A percentile compares a stretch with the other conserved stretches of the same genome.
phyloP scores from a whole-genome alignment of 352 stramenopile species.

The Elongisporangium prolatum region DNA sequence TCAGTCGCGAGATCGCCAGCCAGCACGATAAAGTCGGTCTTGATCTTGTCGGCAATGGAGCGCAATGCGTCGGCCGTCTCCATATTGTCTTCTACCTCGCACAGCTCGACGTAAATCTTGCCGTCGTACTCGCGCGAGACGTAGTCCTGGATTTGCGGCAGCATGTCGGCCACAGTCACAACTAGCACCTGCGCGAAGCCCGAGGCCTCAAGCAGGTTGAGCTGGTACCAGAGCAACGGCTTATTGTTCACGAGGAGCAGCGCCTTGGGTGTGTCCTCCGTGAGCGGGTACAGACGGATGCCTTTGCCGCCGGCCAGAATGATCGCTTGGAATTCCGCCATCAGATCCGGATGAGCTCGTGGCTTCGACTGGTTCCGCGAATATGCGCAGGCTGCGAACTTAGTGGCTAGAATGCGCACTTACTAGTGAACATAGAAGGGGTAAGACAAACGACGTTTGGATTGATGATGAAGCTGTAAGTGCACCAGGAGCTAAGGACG shows the following conservation, averaged over 20 bases:
- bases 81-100: slow-evolving; percentile 62
- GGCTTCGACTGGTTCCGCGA: background rate
- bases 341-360: slow-evolving; percentile 9
- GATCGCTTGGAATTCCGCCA: slow-evolving; percentile 84
- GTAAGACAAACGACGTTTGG: background rate
- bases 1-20: slow-evolving; percentile 77
- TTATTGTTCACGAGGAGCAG: slow-evolving; percentile 59
- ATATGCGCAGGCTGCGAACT: slow-evolving; percentile 1
- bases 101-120: slow-evolving; percentile 75
- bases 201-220: slow-evolving; percentile 73
- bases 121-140: slow-evolving; percentile 72
- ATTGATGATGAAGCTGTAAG: background rate
- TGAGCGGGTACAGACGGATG: slow-evolving; percentile 76
- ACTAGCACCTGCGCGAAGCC: slow-evolving; percentile 76
- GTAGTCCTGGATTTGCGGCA: slow-evolving; percentile 73
- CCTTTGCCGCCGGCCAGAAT: slow-evolving; percentile 76
- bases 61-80: slow-evolving; percentile 75
- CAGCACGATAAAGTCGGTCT: slow-evolving; percentile 79
- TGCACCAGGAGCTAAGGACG: background rate
- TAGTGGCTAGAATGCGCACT: slow-evolving; percentile 3
- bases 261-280: slow-evolving; percentile 72
- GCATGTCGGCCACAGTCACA: slow-evolving; percentile 51
- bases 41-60: slow-evolving; percentile 70
- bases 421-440: background rate
- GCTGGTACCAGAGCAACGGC: slow-evolving; percentile 79